phyloP scores from a whole-genome alignment of 306 rosid species.

The Chamaecrista fasciculata region DNA sequence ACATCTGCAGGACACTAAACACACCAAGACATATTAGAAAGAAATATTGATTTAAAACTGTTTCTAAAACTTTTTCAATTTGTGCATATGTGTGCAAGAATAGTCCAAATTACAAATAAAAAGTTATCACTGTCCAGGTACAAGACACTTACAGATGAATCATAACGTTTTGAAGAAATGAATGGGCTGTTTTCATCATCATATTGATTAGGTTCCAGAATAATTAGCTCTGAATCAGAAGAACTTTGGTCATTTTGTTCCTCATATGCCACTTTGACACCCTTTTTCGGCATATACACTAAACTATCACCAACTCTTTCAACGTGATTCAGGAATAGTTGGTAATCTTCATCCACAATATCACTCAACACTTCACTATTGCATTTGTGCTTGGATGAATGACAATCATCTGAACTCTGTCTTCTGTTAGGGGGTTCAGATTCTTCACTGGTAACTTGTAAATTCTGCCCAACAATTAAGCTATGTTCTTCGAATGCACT shows the following conservation, averaged over 20 bases:
- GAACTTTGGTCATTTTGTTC: conserved; percentile 28
- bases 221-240: conserved; percentile 41
- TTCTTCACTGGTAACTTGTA: conserved; percentile 1
- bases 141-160: conserved; percentile 44
- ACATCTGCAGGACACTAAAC: conserved; percentile 34
- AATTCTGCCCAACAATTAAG: conserved; percentile 1
- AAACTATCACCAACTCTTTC: conserved; percentile 16
- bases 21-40: conserved; percentile 13
- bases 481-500: not conserved
- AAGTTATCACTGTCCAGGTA: not conserved
- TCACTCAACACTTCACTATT: not conserved
- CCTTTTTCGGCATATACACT: not conserved
- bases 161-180: conserved; percentile 13
- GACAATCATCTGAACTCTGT: not conserved
- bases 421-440: not conserved
- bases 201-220: conserved; percentile 35
- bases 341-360: conserved; percentile 35
- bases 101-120: conserved; percentile 6
- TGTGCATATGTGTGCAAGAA: conserved; percentile 1
- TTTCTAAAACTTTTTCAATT: not conserved
- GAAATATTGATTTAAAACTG: not conserved
- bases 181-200: conserved; percentile 33
- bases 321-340: conserved; percentile 18
- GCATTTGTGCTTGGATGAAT: not conserved
- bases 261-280: conserved; percentile 7